A percentile compares a stretch with the other conserved stretches of the same genome.
Conservation (phyloP, 1,139 yeast species). For the Geotrichum australiense region DNA sequence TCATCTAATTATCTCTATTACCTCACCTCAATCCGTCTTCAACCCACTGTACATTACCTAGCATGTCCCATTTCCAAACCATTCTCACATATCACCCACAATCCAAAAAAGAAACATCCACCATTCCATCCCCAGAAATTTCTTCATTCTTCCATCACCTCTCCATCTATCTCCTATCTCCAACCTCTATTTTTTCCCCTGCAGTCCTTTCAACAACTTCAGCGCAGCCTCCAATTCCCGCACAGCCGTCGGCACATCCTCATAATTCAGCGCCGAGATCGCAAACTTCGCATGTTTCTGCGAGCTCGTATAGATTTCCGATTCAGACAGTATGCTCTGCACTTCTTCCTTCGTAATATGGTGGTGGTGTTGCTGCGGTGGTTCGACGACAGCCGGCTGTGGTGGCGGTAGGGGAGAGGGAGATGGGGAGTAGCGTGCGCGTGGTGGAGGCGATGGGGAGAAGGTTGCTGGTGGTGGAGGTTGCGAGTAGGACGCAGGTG, state of each 20-base stretch:
- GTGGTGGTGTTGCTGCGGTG: conserved; percentile 16
- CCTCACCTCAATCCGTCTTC: too few species aligned
- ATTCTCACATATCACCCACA: too few species aligned
- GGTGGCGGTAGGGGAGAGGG: conserved; percentile 19
- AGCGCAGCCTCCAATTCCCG: conserved; percentile 64
- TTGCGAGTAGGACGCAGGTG: background rate
- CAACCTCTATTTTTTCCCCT: too few species aligned
- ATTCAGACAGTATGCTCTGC: conserved; percentile 45
- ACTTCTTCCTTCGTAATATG: conserved; percentile 41
- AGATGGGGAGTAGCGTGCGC: conserved; percentile 18
- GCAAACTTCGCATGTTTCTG: conserved; percentile 90
- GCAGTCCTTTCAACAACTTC: conserved; percentile 26
- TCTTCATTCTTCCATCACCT: too few species aligned
- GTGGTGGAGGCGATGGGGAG: conserved; percentile 13
- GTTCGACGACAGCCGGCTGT: conserved; percentile 24
- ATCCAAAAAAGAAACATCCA: too few species aligned
- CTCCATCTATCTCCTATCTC: too few species aligned
- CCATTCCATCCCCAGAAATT: too few species aligned
- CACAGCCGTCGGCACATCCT: conserved; percentile 76
- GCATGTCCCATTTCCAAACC: too few species aligned
- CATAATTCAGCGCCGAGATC: conserved; percentile 87
- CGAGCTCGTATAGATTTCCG: conserved; percentile 57
- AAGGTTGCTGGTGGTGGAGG: conserved; percentile 15
- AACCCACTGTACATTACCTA: too few species aligned
- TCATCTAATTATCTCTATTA: too few species aligned